A percentile compares a stretch with the other conserved stretches of the same genome.
Conservation (phyloP, 2,329 filamentous ascomycete genomes). For the Fusarium palustre region DNA sequence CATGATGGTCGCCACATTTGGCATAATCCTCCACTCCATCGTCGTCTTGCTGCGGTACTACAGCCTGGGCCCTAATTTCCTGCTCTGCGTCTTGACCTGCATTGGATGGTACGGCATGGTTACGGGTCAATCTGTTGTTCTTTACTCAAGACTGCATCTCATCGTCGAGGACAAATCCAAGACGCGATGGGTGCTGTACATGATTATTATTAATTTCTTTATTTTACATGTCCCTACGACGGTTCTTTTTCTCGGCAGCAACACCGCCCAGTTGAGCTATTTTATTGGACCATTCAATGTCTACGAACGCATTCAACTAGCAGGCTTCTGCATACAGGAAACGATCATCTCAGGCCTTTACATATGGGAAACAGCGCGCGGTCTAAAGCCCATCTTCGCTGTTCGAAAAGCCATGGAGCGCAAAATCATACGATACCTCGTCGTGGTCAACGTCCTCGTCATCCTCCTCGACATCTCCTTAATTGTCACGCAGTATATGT, state of each 20-base stretch:
- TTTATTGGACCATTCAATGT: slow-evolving; percentile 32
- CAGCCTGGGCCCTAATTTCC: slow-evolving; percentile 33
- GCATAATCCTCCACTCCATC: slow-evolving; percentile 29
- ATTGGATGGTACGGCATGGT: slow-evolving; percentile 42
- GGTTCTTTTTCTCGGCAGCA: slow-evolving; percentile 28
- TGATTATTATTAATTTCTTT: slow-evolving; percentile 38
- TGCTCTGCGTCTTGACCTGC: slow-evolving; percentile 35
- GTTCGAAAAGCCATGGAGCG: slow-evolving; percentile 25
- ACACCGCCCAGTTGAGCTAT: slow-evolving; percentile 19
- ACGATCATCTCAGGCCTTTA: slow-evolving; percentile 33
- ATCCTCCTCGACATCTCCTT: slow-evolving; percentile 37
- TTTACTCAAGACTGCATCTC: slow-evolving; percentile 35
- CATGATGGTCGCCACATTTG: slow-evolving; percentile 29
- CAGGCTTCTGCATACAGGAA: slow-evolving; percentile 37
- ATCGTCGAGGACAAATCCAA: slow-evolving; percentile 33
- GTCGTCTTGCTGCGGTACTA: slow-evolving; percentile 38
- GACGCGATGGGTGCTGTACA: slow-evolving; percentile 34
- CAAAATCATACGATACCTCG: slow-evolving; percentile 32
- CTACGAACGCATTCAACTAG: slow-evolving; percentile 35
- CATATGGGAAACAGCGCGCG: slow-evolving; percentile 35
- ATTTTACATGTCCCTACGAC: slow-evolving; percentile 34
- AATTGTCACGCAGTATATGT: slow-evolving; percentile 33
- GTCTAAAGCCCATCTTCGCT: slow-evolving; percentile 33
- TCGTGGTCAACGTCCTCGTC: slow-evolving; percentile 36
- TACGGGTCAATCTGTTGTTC: slow-evolving; percentile 35